phyloP scores from a whole-genome alignment of 2,329 filamentous ascomycete species.

The Trichophyton mentagrophytes region DNA sequence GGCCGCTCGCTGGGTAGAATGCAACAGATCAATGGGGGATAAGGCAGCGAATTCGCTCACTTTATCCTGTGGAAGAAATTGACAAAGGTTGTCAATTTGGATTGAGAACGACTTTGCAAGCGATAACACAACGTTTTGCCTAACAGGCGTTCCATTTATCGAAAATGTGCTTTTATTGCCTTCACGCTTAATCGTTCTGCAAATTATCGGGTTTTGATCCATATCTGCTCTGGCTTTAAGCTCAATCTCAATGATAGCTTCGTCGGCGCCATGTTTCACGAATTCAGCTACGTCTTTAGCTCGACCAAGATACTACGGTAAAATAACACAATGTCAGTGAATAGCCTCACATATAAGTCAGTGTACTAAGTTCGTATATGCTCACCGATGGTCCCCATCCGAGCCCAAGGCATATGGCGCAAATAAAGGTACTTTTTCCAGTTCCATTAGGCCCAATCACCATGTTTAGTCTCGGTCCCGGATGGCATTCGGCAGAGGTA shows the following conservation, averaged over 20 bases:
- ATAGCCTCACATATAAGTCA: neutral
- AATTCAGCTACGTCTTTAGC: slow-evolving; percentile 78
- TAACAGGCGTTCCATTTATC: slow-evolving; percentile 53
- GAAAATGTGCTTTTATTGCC: slow-evolving; percentile 71
- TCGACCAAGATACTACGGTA: slow-evolving; percentile 57
- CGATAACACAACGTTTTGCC: slow-evolving; percentile 51
- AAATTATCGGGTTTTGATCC: slow-evolving; percentile 57
- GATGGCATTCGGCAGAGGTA: slow-evolving; percentile 76
- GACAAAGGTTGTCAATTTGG: slow-evolving; percentile 94
- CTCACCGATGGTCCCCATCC: slow-evolving; percentile 59
- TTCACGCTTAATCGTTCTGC: slow-evolving; percentile 64
- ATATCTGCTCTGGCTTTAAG: slow-evolving; percentile 50
- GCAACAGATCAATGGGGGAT: slow-evolving; percentile 65
- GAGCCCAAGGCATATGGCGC: slow-evolving; percentile 85
- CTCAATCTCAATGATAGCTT: slow-evolving; percentile 81
- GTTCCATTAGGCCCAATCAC: slow-evolving; percentile 98
- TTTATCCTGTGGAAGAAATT: slow-evolving; percentile 91
- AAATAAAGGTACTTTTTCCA: slow-evolving; percentile 93
- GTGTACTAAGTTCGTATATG: slow-evolving; percentile 1
- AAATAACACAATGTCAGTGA: neutral
- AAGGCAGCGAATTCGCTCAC: slow-evolving; percentile 87
- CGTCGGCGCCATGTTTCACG: slow-evolving; percentile 73
- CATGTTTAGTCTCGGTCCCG: slow-evolving; percentile 92
- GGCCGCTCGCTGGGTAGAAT: slow-evolving; percentile 77
- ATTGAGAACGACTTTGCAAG: slow-evolving; percentile 66